Percentiles rank a stretch among this genome's conserved stretches.
phyloP scores from a whole-genome alignment of 2,329 filamentous ascomycete genomes.

The Bipolaris gigantea region DNA sequence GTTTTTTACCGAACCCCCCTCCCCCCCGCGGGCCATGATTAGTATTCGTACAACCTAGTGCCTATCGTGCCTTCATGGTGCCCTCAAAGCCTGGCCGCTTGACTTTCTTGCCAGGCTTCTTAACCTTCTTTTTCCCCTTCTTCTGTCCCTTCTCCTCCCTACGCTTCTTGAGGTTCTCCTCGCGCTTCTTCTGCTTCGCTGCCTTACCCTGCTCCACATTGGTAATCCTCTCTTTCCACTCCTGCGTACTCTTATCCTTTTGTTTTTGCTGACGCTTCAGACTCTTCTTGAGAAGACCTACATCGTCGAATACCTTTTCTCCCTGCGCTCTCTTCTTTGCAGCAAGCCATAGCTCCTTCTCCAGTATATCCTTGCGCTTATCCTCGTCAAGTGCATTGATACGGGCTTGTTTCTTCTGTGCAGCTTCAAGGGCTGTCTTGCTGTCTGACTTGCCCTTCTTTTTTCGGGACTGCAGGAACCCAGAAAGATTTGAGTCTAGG shows the following conservation, averaged over 20 bases:
- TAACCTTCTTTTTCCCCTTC: conserved; percentile 62
- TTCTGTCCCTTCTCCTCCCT: conserved; percentile 79
- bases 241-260: conserved; percentile 89
- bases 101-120: conserved; percentile 58
- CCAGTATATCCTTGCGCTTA: conserved; percentile 82
- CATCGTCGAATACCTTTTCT: conserved; percentile 85
- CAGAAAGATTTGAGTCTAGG: conserved; percentile 69
- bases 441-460: conserved; percentile 83
- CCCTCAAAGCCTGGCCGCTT: conserved; percentile 63
- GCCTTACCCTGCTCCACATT: conserved; percentile 52
- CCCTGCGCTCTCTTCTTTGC: conserved; percentile 87
- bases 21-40: neutral
- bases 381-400: conserved; percentile 73
- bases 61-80: conserved; percentile 60
- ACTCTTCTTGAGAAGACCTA: conserved; percentile 81
- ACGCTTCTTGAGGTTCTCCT: conserved; percentile 65
- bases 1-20: neutral
- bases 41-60: neutral
- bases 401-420: conserved; percentile 83
- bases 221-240: conserved; percentile 63
- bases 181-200: conserved; percentile 54
- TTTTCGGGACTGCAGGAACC: conserved; percentile 67
- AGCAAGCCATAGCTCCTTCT: conserved; percentile 93
- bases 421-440: conserved; percentile 80
- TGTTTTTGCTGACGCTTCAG: conserved; percentile 87